phyloP scores from a whole-genome alignment of 306 rosid species.

The Malus fusca region DNA sequence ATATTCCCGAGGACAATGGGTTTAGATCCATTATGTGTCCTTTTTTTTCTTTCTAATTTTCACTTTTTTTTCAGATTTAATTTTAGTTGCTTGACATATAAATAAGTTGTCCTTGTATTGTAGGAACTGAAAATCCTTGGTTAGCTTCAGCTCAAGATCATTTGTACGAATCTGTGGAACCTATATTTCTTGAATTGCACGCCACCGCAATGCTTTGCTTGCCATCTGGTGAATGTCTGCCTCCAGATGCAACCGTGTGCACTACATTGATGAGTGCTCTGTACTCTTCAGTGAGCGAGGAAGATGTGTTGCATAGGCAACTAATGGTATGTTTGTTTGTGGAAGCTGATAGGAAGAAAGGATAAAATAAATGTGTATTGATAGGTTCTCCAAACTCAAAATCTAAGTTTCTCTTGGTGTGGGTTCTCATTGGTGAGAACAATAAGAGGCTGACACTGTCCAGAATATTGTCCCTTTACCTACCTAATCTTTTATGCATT shows the following conservation, averaged over 20 bases:
- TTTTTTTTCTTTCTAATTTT: neutral
- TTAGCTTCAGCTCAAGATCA: slow-evolving; percentile 39
- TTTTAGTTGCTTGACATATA: neutral
- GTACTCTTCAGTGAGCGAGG: slow-evolving; percentile 64
- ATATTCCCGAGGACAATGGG: neutral
- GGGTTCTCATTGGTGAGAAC: neutral
- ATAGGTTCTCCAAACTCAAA: neutral
- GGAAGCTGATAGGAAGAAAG: neutral
- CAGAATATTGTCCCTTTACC: neutral
- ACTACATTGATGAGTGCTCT: slow-evolving; percentile 77
- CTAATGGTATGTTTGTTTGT: slow-evolving; percentile 45
- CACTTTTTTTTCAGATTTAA: neutral
- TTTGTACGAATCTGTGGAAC: slow-evolving; percentile 41
- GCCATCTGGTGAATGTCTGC: slow-evolving; percentile 88
- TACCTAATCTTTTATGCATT: slow-evolving; percentile 6
- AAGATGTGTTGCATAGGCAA: slow-evolving; percentile 55
- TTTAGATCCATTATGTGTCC: neutral
- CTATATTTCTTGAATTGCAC: slow-evolving; percentile 77
- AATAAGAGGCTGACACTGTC: neutral
- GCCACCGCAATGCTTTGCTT: slow-evolving; percentile 88
- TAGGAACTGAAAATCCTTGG: slow-evolving; percentile 80
- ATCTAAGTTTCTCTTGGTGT: neutral
- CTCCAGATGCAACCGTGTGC: slow-evolving; percentile 87
- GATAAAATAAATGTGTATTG: neutral
- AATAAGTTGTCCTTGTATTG: slow-evolving; percentile 18